Base-by-base conservation (phyloP, 2,329 filamentous ascomycete genomes). In the Clonostachys sp. region DNA sequence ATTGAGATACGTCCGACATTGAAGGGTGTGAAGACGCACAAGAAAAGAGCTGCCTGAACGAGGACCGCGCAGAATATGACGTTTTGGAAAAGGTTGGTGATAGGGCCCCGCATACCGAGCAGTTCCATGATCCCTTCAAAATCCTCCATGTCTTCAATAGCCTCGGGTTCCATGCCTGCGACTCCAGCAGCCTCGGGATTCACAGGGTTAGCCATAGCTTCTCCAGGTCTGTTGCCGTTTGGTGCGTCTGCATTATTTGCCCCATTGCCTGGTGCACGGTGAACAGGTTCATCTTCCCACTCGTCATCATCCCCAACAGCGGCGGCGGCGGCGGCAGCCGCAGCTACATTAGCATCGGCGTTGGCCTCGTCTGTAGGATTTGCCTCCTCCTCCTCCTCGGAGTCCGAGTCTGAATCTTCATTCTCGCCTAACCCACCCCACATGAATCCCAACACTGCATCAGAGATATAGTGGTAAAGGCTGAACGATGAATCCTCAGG, bases 81-180 rank as follows among this genome's bases (percentile, higher is more conserved):
- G 56, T 99, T 99, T 60, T 99, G 94, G 55, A 97, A 83, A 6
- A 99, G 78, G 4, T 90, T 91, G 13, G 87, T 86, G 4, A 99
- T 76, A 1, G 94, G 94, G 0, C 94, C 94, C 59, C 95, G 89
- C 87, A 99, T 95, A 36, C 94, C 94, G 50, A 99, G 87, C 14
- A 99, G 80, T 64, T 99, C 94, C 73, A 99, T 84, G 45, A 99
- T 89, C 1, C 94, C 94, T 62, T 99, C 94, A 14, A 99, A 83
- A 60, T 99, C 94, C 66, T 99, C 94, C 10, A 88, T 88, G 55
- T 96, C 87, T 41, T 91, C 88, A 40, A 90, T 78, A 10, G 84
- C 86, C 55, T 89, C 85, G 46, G 82, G 78, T 47, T 96, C 89
- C 35, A 92, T 30, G 24, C 24, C 24, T 30, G 24, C 24, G 24